Base-by-base conservation (phyloP, 306 rosid genomes). In the Bauhinia variegata region DNA sequence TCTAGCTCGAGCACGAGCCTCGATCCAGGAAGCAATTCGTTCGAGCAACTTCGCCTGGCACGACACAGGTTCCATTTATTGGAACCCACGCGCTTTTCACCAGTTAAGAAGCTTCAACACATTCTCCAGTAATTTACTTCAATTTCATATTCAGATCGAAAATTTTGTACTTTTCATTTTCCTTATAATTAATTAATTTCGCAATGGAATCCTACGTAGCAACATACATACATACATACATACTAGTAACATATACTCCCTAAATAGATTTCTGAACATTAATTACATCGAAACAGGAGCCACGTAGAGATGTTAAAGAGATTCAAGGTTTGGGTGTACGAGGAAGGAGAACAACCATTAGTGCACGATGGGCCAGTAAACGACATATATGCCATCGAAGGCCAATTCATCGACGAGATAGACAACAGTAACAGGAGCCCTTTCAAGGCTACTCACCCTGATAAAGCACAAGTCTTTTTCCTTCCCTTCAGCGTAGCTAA, bases 331-430 rank as follows among this genome's bases (percentile, higher is more conserved):
- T 76, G 81, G 81, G 58, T 58, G 1, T 80, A 80, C 60, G 61
- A 64, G 41, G 79, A 80, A 67, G 85, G 85, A 32, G 85, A 80
- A 14, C 4, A 32, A n/a, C 85, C 85, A 1, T 10, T 66, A 28
- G 59, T 75, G 14, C 85, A 80, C 16, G 16, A 15, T 48, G 85
- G 85, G 30, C 85, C 85, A 5, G 61, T 75, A 70, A 71, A 69
- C 2, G 57, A 76, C 54, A 80, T 75, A 13, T 80, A 80, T 63
- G 67, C 81, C 7, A 80, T 76, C 7, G 85, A 76, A 52, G 85
- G 85, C n/a, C 81, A 76, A 11, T 75, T 75, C 68, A 80, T 80
- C 17, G 81, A 80, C 11, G 85, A 80, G 52, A 11, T 75, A 33
- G 85, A 80, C 23, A 75, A 76, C 32, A 70, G 68, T 11, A 67